Base-by-base conservation (phyloP, 345 rosid species). In the Geranium rotundifolium region DNA sequence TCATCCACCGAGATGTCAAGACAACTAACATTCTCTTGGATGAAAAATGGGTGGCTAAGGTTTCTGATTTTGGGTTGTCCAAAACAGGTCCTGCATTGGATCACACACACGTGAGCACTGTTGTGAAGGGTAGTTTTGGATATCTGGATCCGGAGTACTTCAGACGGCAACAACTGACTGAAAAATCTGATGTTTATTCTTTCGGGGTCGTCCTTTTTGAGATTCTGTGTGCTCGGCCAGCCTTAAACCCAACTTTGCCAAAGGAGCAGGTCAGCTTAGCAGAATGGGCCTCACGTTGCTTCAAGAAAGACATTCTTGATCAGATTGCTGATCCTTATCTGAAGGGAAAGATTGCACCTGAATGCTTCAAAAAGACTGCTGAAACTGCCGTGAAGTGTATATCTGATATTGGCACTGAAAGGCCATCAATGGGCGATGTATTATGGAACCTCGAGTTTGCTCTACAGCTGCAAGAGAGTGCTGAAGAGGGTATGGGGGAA, bases 371-470 rank as follows among this genome's bases (percentile, higher is more conserved):
- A 54, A 95, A 95, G 82, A 80, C 90, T 69, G 90, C 97, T 0
- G 99, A 95, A 82, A 88, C 97, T 0, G 97, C 99, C 14, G 84
- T 88, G 95, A 93, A 93, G 80, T 93, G 97, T 20, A 95, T 93
- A 39, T n/a, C 79, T 17, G 97, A 93, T 63, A 85, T 84, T 70
- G 95, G 99, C 61, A 86, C 85, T 7, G 95, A 95, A 18, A 82
- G 99, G 76, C 99, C 99, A 4, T 82, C 99, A 0, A 95, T 95
- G 99, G 99, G 99, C 0, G 99, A 95, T 56, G 99, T 95, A 34
- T 90, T 95, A 13, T 95, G 99, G 99, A 95, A 90, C 84, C 79
- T 90, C 0, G 99, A 95, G 78, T 95, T 90, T 17, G 99, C 99
- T 0, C 67, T 95, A 76, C 97, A 90, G 85, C 88, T 95, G 19